A percentile compares a stretch with the other conserved stretches of the same genome.
Evolutionary conservation across 768 basidiomycete genomes (phyloP).

Genomic region (Hemileccinum impolitum): DNA sequence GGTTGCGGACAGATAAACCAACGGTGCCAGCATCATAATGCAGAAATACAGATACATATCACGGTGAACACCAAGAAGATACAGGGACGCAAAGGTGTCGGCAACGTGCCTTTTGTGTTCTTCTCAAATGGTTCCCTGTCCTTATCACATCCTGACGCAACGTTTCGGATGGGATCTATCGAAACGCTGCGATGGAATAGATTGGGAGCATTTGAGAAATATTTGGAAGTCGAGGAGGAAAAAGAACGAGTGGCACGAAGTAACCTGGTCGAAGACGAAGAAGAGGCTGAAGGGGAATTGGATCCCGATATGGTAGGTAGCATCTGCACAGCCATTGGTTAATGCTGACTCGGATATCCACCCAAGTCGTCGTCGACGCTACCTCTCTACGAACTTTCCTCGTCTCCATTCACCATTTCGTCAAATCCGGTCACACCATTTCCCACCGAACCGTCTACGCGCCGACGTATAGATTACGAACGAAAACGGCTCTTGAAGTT

Average conservation of each 20-base stretch:
- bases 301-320: conserved; percentile 28
- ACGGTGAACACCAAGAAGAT: conserved; percentile 55
- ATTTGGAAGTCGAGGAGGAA: conserved; percentile 26
- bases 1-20: background rate
- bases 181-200: conserved; percentile 30
- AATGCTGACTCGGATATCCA: background rate
- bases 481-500: conserved; percentile 26
- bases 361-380: conserved; percentile 27
- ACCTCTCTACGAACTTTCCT: conserved; percentile 24
- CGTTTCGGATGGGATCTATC: conserved; percentile 21
- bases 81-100: conserved; percentile 50
- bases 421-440: conserved; percentile 32
- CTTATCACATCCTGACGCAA: conserved; percentile 20
- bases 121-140: conserved; percentile 41
- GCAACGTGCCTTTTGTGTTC: conserved; percentile 64
- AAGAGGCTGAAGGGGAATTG: conserved; percentile 24
- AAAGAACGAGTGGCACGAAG: conserved; percentile 20
- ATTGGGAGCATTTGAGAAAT: conserved; percentile 26
- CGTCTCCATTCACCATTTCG: conserved; percentile 22
- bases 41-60: conserved; percentile 55
- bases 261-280: conserved; percentile 17
- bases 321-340: background rate
- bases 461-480: conserved; percentile 31
- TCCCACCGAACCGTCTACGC: conserved; percentile 22
- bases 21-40: conserved; percentile 48